These are phyloP conservation scores for Inga oerstediana DNA, from an alignment of 306 rosid genomes.

Conservation along the genomic window DNA sequence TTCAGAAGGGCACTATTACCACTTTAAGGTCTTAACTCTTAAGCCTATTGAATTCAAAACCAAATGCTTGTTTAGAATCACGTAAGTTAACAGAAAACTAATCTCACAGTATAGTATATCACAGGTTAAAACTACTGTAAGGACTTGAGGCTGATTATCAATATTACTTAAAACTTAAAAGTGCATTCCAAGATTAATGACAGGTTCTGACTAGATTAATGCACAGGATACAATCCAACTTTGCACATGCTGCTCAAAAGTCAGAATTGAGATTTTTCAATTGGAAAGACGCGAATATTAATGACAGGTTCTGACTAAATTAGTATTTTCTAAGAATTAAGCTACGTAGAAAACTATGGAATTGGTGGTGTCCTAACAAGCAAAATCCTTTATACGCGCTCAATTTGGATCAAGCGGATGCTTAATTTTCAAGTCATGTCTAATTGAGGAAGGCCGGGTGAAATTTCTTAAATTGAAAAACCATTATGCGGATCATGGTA, in stretches of 20 bases:
- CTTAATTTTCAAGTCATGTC: conserved; percentile 1
- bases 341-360: background rate
- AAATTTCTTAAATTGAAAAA: conserved; percentile 19
- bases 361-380: background rate
- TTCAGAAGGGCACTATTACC: background rate
- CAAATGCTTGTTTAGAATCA: too few relatives aligned
- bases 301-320: background rate
- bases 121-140: too few relatives aligned
- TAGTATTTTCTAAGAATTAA: background rate
- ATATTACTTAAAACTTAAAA: too few relatives aligned
- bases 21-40: too few relatives aligned
- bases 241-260: too few relatives aligned
- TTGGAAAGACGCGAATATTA: background rate
- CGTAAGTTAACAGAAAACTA: too few relatives aligned
- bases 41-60: background rate
- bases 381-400: background rate
- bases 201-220: too few relatives aligned
- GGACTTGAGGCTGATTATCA: too few relatives aligned
- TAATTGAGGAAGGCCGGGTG: background rate
- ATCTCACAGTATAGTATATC: too few relatives aligned
- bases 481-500: background rate
- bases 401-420: conserved; percentile 2
- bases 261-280: background rate
- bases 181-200: too few relatives aligned
- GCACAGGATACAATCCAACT: too few relatives aligned